Evolutionary conservation across 1,284 basidiomycete species (phyloP), one percentile per base, ranked within the genome.

Genomic region (Laetiporus sulphureus): DNA sequence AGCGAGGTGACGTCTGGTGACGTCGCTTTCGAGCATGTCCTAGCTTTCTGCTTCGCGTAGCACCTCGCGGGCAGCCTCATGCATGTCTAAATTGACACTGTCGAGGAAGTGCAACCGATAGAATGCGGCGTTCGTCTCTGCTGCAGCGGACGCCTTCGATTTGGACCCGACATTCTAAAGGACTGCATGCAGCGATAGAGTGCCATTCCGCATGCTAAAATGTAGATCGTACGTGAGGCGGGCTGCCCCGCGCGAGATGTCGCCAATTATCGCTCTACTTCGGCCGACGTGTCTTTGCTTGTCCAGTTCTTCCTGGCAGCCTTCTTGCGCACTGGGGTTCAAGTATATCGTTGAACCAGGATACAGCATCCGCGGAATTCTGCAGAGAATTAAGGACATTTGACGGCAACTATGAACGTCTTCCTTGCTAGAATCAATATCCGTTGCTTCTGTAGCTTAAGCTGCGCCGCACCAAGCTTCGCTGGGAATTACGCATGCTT

Each of bases 161-260:
- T 66, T 68, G 38, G 66, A 67, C 45, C 75, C 69, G 13, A 89
- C 78, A 23, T 71, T 69, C 13, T 71, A 65, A 13, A 94, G 66
- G 5, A 77, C 66, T 18, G 64, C 65, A 50, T 87, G 83, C 15
- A 96, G 70, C 2, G 85, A 76, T 11, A 86, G 64, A 0, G 92
- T 91, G 27, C 83, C 82, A 58, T 96, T 93, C 36, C 88, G 83
- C 80, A 96, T 93, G 64, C n/a, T n/a, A n/a, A 95, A 93, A 59
- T 96, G 92, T 16, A 97, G 70, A 63, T 96, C 93, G 58, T 95
- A 96, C 1, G 84, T 82, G 34, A 97, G 73, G 27, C 93, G 77
- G 4, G 93, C 91, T 8, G 94, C 83, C 3, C 83, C 79, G 37
- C 91, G 77, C 1, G 91, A 90, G 36, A 95, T 88, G 56, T 94